Conservation (phyloP, 1,284 basidiomycete genomes). For the Sporisorium scitamineum region DNA sequence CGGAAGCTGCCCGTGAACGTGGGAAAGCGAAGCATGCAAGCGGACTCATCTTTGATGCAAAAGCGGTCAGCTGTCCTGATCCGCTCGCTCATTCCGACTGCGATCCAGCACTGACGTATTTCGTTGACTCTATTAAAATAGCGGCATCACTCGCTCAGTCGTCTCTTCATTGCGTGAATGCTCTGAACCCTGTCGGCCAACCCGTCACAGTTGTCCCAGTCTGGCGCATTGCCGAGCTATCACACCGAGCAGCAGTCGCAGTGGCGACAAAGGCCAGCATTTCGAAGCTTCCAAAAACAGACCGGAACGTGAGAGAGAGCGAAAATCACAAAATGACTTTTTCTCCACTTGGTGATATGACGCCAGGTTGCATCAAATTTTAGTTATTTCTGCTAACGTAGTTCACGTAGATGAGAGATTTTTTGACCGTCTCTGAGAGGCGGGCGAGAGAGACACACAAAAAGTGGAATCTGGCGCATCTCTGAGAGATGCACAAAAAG, state of each 20-base stretch:
- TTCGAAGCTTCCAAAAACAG: neutral
- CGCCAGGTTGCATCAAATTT: conserved; percentile 30
- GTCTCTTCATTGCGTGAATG: too few relatives aligned
- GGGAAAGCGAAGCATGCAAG: conserved; percentile 20
- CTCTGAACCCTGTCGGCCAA: neutral
- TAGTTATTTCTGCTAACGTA: neutral
- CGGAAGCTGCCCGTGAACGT: neutral
- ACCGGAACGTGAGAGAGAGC: neutral
- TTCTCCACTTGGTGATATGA: conserved; percentile 32
- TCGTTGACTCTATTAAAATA: neutral
- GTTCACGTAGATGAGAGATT: too few relatives aligned
- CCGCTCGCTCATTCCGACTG: conserved; percentile 15
- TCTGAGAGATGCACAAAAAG: too few relatives aligned
- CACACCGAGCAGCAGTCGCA: neutral
- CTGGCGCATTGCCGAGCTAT: neutral
- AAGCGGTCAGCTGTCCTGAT: neutral
- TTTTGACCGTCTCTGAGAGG: too few relatives aligned
- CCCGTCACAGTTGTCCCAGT: neutral
- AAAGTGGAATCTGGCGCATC: too few relatives aligned
- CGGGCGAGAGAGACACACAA: too few relatives aligned
- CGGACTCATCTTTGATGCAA: conserved; percentile 27
- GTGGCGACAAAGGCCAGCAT: neutral
- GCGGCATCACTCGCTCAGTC: too few relatives aligned
- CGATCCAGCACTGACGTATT: conserved; percentile 36
- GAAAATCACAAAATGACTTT: too few relatives aligned